Base-by-base conservation (phyloP, 148 eudicot genomes). In the Amaranthus hypochondriacus region DNA sequence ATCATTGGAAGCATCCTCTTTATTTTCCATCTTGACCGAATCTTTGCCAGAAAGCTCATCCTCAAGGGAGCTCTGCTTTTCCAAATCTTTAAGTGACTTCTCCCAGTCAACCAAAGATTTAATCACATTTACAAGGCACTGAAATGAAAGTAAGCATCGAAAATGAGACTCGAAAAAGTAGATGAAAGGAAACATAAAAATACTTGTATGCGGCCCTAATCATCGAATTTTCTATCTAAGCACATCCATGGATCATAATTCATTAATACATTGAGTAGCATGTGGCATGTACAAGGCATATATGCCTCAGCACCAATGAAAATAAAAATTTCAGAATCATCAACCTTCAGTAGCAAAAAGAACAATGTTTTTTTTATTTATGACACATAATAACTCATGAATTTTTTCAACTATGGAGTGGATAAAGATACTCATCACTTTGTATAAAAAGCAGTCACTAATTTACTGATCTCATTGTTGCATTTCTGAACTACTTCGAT, bases 51-150 rank as follows among this genome's bases (percentile, higher is more conserved):
- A 77, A 81, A 68, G 52, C 44, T 74, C 91, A 69, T 85, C 87
- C 72, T 87, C 86, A 39, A 51, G 71, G 65, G 83, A 66, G 52
- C 69, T 82, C 69, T 76, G 84, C 81, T 84, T 85, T 65, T 78
- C 83, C 61, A 82, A 76, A 72, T 85, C 91, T 82, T 89, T 85
- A 65, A 75, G 85, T 52, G 86, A 73, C 75, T 85, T 89, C 87
- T 95, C 98, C 98, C 97, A 95, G 62, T 92, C 90, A 75, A 92
- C 96, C 76, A 95, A 80, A 77, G 98, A 95, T 84, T 92, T 90
- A 51, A 95, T 78, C 81, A 92, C 92, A 68, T 83, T 95, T 74
- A 95, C 98, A 69, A 95, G 92, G 82, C 97, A 90, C 98, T 95
- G 76, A 62, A 86, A 59, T 67, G 67, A 73, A 80, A 73, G 73